Evolutionary conservation across 179 eudicot species (phyloP), one percentile per base, ranked within the genome.

Genomic region (Patellifolia procumbens): DNA sequence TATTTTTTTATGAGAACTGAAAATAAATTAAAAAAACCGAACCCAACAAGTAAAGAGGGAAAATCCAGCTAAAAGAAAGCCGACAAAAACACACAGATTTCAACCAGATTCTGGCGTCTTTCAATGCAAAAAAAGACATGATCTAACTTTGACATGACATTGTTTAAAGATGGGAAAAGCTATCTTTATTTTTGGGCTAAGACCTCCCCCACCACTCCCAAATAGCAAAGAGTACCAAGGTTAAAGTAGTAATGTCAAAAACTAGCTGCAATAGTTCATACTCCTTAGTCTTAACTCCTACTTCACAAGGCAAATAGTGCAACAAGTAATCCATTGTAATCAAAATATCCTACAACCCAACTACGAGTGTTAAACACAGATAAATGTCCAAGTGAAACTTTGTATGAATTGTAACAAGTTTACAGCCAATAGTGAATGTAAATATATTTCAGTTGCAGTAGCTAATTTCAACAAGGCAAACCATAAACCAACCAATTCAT

Each of bases 21-120:
- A n/a, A n/a, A n/a, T n/a, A n/a, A n/a, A n/a, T n/a, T n/a, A n/a
- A n/a, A n/a, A n/a, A n/a, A n/a, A n/a, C n/a, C n/a, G n/a, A n/a
- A n/a, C n/a, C n/a, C n/a, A n/a, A 22, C 24, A 64, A 64, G 24
- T 10, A 64, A 20, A 32, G 17, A 29, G 67, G 72, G 67, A 72
- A 67, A 76, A 79, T 82, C 60, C 59, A 48, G 75, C 73, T 67
- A 72, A 82, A 79, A 71, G 76, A 67, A 79, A 63, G 17, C 78
- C 82, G 70, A 79, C 80, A 75, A 75, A 72, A 70, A 76, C 62
- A 72, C 68, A 72, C 68, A 72, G 68, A 72, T 79, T 72, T 82
- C 72, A 67, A 82, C 76, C 67, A 72, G 85, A 79, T 79, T 82
- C 74, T 76, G 35, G 72, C 71, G 74, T 79, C 85, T 76, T 79